phyloP scores from a whole-genome alignment of 2,329 filamentous ascomycete genomes.

The Ploettnerulaceae sp. region DNA sequence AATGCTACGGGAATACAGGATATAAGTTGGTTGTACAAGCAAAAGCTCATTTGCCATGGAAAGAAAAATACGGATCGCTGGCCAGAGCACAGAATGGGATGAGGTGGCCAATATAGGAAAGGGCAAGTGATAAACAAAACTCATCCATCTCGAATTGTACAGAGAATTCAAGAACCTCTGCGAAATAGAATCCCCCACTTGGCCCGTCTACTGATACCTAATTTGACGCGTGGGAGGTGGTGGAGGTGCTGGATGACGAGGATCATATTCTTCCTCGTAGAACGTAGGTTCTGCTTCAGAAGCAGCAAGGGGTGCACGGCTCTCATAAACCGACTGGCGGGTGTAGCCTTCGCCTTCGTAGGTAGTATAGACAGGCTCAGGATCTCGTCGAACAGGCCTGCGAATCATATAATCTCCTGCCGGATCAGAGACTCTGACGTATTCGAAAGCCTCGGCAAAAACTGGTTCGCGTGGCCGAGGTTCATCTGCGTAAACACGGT shows the following conservation, averaged over 20 bases:
- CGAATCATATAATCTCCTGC: constrained; percentile 45
- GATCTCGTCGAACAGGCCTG: constrained; percentile 37
- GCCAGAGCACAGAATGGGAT: too few relatives aligned
- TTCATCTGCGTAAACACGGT: constrained; percentile 34
- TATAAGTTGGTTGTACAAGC: too few relatives aligned
- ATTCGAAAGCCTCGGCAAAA: constrained; percentile 38
- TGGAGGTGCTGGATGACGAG: constrained; percentile 36
- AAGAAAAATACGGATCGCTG: too few relatives aligned
- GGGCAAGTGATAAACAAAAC: too few relatives aligned
- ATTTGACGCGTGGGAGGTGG: constrained; percentile 25
- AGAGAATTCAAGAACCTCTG: constrained; percentile 16
- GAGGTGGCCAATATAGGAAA: too few relatives aligned
- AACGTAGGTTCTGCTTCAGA: constrained; percentile 22
- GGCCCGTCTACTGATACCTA: constrained; percentile 26
- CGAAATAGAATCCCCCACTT: constrained; percentile 11
- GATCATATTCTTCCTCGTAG: constrained; percentile 43
- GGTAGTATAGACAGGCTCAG: constrained; percentile 31
- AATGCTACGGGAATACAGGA: too few relatives aligned
- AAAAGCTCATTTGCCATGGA: too few relatives aligned
- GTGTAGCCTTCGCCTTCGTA: constrained; percentile 29
- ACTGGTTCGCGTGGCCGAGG: constrained; percentile 30
- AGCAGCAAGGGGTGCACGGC: constrained; percentile 19
- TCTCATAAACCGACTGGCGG: constrained; percentile 30
- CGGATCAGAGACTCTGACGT: constrained; percentile 42
- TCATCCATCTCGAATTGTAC: too few relatives aligned